Evolutionary conservation across 1,139 yeast genomes (phyloP), one percentile per base, ranked within the genome.

Genomic region (Candida sp.): DNA sequence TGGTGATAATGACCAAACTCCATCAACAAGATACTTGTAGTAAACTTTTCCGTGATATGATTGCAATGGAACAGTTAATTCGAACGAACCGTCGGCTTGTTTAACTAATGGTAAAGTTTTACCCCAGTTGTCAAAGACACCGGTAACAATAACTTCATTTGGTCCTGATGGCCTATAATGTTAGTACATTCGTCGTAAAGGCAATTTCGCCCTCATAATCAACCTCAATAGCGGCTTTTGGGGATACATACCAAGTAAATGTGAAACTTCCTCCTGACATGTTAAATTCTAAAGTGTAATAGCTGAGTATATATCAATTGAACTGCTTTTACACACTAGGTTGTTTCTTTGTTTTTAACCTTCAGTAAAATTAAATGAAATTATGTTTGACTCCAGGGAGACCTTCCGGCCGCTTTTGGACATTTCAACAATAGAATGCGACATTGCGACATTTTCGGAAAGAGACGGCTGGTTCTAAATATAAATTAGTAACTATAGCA

Each of bases 11-110:
- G 59, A 55, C 95, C 95, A 87, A 34, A 77, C 77, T 33, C 85
- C 91, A 57, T 87, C 91, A 40, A 86, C 87, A 44, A 87, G 78
- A 58, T 81, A 87, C 66, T 87, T 86, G 70, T 83, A 86, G 43
- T 72, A 63, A 22, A 82, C 54, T 51, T 68, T 75, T 29, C 70
- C 78, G 21, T 62, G 61, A 21, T 63, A 63, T 2, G 59, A 55
- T 35, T 56, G 79, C 47, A 75, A 72, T 43, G 82, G 91, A 50
- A 84, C 74, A 3, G 81, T 73, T 45, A 83, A 60, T 46, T 76
- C 77, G 53, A 82, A 84, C 5, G 79, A 71, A 7, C 88, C 90
- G 51, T 75, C 77, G 3, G 78, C 61, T 49, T 77, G 79, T 58
- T 83, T 79, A 39, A 81, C 80, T 49, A 86, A 69, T 34, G 79